Conservation (phyloP, 495 filamentous ascomycete species). For the Hypoxylon fuscum region DNA sequence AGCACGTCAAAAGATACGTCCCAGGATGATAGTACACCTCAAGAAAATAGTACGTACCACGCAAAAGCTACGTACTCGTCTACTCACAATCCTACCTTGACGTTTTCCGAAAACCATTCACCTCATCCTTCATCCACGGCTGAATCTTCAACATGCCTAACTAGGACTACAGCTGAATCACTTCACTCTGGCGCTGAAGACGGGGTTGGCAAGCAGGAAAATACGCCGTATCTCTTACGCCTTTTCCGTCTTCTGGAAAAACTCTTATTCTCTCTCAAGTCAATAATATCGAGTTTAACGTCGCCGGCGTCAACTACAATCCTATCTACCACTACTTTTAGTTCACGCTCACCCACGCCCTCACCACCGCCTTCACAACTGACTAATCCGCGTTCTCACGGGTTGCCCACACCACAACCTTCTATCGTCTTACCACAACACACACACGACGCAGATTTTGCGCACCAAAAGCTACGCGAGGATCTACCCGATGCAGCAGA, state of each 20-base stretch:
- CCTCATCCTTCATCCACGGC: too few species aligned
- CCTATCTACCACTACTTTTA: neutral
- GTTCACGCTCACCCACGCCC: too few species aligned
- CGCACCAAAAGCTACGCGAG: neutral
- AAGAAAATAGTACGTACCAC: too few species aligned
- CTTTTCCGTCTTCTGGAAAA: neutral
- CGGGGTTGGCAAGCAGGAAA: neutral
- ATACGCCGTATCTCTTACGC: neutral
- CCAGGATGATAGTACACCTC: too few species aligned
- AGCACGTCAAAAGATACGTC: neutral
- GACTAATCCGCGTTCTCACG: too few species aligned
- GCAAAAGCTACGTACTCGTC: too few species aligned
- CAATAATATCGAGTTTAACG: neutral
- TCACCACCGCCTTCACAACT: too few species aligned
- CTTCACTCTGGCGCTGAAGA: neutral
- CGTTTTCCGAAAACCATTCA: too few species aligned
- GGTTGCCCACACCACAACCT: too few species aligned
- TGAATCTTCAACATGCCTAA: neutral
- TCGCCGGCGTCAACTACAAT: neutral
- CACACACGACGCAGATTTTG: neutral
- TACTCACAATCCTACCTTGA: too few species aligned
- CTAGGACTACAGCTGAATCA: slow-evolving; percentile 12
- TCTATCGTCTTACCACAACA: neutral
- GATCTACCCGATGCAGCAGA: neutral
- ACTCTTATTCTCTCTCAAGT: neutral